Evolutionary conservation across 805 yeast species (phyloP), one percentile per base, ranked within the genome.

Genomic region (Saccharomycopsis synnaedendra): DNA sequence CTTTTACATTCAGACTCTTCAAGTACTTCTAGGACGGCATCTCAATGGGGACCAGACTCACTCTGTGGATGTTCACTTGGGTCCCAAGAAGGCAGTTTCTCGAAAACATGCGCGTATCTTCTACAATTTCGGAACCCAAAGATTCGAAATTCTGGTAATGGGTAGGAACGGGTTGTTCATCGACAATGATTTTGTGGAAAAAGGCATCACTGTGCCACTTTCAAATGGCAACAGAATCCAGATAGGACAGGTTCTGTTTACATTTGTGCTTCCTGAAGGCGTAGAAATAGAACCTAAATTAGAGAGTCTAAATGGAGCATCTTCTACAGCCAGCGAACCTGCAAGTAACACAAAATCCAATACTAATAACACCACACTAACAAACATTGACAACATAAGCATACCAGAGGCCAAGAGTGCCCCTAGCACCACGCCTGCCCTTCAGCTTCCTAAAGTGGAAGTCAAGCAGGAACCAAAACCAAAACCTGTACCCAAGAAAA

Each of bases 131-230:
- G 97, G 96, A 3, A 88, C 94, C 3, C 97, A 90, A 61, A 67
- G 95, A 54, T 93, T 93, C 60, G 98, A 93, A 64, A 67, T 93
- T 41, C 81, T 94, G 5, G 88, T 93, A 1, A 70, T 89, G 56
- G 98, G 98, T 19, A 75, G 96, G 56, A 93, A 93, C 62, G 98
- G 98, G 37, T 97, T 97, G 2, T 93, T 93, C 69, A 95, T 93
- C 3, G 93, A 90, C 63, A 96, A 88, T 55, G 71, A 70, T 35
- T 93, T 90, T 62, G 82, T 93, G 5, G 96, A 87, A 60, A 78
- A 84, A 52, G 97, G 96, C 5, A 80, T 85, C 36, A 93, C 98
- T 0, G 88, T 93, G 5, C 96, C 96, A 2, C 67, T 93, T 42
- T 71, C 70, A 28, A 86, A 90, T 64, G 85, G 82, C 39, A 79